These are phyloP conservation scores for Phialocephala subalpina DNA, from an alignment of 2,329 filamentous ascomycete genomes.

Conservation along the genomic window DNA sequence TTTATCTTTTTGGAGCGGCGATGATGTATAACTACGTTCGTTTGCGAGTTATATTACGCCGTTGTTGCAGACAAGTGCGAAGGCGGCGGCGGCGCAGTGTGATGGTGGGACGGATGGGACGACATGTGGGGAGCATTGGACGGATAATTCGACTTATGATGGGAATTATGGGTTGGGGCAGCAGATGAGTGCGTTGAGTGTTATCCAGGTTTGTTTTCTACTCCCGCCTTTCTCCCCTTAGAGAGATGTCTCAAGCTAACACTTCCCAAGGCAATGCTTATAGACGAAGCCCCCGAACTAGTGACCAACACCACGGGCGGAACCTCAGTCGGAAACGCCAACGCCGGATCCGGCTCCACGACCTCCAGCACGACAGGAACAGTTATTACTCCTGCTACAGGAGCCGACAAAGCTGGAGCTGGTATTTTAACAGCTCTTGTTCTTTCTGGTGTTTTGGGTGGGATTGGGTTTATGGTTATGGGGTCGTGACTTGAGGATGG, in stretches of 20 bases:
- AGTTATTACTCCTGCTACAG: background rate
- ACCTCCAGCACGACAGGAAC: background rate
- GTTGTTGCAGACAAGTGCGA: slow-evolving; percentile 61
- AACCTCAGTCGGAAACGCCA: slow-evolving; percentile 37
- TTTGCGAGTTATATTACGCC: slow-evolving; percentile 59
- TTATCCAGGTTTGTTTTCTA: slow-evolving; percentile 53
- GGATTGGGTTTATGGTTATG: slow-evolving; percentile 12
- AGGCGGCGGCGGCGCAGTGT: slow-evolving; percentile 63
- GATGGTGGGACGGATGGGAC: slow-evolving; percentile 62
- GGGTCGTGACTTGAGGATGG: background rate
- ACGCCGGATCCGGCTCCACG: slow-evolving; percentile 26
- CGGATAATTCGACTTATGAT: slow-evolving; percentile 55
- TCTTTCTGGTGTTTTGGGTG: background rate
- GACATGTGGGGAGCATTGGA: slow-evolving; percentile 70
- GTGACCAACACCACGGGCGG: slow-evolving; percentile 48
- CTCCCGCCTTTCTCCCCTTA: background rate
- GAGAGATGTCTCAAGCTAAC: background rate
- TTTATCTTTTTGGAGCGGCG: slow-evolving; percentile 66
- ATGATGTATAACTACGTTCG: slow-evolving; percentile 63
- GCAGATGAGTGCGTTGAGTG: slow-evolving; percentile 74
- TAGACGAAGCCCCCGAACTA: slow-evolving; percentile 42
- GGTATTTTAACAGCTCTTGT: slow-evolving; percentile 3
- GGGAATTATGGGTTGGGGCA: slow-evolving; percentile 70
- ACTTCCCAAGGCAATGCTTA: slow-evolving; percentile 40
- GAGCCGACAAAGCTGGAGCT: slow-evolving; percentile 3